Percentiles rank a stretch among this genome's conserved stretches.
These are phyloP conservation scores for Chlamydomonas incerta DNA, from an alignment of 139 green algal species.

Conservation along the genomic window DNA sequence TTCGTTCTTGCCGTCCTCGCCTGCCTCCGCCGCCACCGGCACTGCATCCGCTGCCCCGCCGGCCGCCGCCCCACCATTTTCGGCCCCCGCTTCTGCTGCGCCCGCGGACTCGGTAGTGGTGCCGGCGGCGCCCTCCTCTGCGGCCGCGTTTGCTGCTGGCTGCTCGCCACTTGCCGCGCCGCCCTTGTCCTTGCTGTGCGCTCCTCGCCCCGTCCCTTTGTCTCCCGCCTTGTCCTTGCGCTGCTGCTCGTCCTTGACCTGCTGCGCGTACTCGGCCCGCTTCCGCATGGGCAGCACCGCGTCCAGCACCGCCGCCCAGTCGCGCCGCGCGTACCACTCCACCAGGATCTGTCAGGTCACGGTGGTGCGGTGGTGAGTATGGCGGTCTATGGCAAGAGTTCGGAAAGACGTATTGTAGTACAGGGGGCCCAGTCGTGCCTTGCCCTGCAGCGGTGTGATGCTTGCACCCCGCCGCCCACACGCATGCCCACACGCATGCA, in stretches of 20 bases:
- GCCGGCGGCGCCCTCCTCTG: neutral
- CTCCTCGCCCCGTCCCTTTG: neutral
- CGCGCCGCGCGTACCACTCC: conserved; percentile 32
- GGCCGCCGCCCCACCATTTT: too few relatives aligned
- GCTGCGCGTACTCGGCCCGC: conserved; percentile 18
- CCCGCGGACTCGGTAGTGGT: neutral
- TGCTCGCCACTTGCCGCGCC: neutral
- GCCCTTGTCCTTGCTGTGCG: neutral
- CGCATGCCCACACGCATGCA: too few relatives aligned
- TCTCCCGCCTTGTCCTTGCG: neutral
- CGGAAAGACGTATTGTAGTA: too few relatives aligned
- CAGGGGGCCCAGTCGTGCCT: too few relatives aligned
- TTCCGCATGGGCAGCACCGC: conserved; percentile 60
- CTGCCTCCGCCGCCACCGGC: neutral
- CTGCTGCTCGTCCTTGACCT: conserved; percentile 1
- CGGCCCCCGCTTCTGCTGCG: neutral
- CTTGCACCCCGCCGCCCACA: too few relatives aligned
- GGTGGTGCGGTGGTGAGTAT: too few relatives aligned
- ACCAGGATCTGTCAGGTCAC: conserved; percentile 35
- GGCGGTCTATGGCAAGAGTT: too few relatives aligned
- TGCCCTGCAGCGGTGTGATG: too few relatives aligned
- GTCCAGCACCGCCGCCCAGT: conserved; percentile 56
- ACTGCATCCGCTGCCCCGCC: neutral
- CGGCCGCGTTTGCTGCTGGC: neutral
- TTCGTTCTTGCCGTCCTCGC: neutral